A percentile compares a stretch with the other conserved stretches of the same genome.
phyloP scores from a whole-genome alignment of 345 rosid genomes.

The Eucalyptus erythrocorys region DNA sequence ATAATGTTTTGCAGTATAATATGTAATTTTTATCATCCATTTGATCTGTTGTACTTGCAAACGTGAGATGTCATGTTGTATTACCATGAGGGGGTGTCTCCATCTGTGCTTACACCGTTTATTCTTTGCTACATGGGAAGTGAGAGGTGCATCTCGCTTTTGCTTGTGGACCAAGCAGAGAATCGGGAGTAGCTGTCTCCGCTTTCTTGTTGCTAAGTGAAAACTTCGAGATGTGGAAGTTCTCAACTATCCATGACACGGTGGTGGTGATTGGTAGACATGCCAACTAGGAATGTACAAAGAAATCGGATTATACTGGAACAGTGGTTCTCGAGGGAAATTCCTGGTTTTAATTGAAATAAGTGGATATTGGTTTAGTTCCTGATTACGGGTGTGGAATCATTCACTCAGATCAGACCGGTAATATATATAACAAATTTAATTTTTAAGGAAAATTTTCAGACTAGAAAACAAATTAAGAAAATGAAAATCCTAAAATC shows the following conservation, averaged over 20 bases:
- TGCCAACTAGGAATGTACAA: too few species aligned
- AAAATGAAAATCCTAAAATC: too few species aligned
- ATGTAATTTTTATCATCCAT: background rate
- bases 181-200: background rate
- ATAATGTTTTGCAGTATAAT: background rate
- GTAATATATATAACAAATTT: too few species aligned
- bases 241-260: background rate
- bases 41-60: background rate
- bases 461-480: too few species aligned
- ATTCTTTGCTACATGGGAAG: background rate
- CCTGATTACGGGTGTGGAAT: too few species aligned
- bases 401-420: too few species aligned
- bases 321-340: too few species aligned
- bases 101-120: background rate
- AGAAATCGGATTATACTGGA: too few species aligned
- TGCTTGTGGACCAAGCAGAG: background rate
- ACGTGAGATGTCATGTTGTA: background rate
- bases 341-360: too few species aligned
- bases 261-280: background rate
- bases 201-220: background rate
- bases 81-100: background rate
- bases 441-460: accelerated
- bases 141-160: background rate
- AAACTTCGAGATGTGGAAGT: background rate
- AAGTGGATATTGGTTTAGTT: accelerated